Conservation (phyloP, 331 rosid genomes). For the Rhamnella rubrinervis region DNA sequence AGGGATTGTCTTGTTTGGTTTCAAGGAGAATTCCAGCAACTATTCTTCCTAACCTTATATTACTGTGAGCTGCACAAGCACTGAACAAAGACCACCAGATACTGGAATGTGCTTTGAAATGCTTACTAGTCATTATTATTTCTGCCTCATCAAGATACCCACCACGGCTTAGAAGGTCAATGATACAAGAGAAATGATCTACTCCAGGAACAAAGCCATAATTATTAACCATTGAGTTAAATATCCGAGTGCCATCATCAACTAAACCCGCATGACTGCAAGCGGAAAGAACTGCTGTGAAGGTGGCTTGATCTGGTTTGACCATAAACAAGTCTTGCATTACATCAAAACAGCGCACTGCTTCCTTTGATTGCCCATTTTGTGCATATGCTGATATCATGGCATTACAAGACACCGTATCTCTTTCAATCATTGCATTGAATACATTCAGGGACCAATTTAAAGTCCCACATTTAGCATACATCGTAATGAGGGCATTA, state of each 20-base stretch:
- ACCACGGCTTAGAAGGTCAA: conserved; percentile 56
- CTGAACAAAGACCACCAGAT: conserved; percentile 81
- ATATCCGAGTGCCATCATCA: conserved; percentile 52
- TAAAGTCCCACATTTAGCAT: conserved; percentile 30
- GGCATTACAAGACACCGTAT: conserved; percentile 7
- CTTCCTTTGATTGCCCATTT: conserved; percentile 11
- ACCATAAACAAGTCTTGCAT: conserved; percentile 3
- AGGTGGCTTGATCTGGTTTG: neutral
- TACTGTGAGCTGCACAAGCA: conserved; percentile 80
- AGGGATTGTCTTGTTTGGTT: conserved; percentile 58
- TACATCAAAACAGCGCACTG: conserved; percentile 6
- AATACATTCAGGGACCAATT: conserved; percentile 10
- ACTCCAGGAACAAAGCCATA: conserved; percentile 44
- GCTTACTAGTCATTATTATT: conserved; percentile 44
- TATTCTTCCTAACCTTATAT: conserved; percentile 66
- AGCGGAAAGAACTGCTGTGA: conserved; percentile 3
- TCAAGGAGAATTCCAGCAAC: conserved; percentile 60
- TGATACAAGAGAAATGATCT: conserved; percentile 80
- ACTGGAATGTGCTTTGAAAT: conserved; percentile 51
- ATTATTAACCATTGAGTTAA: conserved; percentile 51
- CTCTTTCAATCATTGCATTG: conserved; percentile 15
- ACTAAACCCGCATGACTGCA: conserved; percentile 24
- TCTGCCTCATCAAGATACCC: conserved; percentile 66
- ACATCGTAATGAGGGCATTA: conserved; percentile 64
- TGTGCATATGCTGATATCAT: conserved; percentile 14